Percentiles rank a stretch among this genome's conserved stretches.
Evolutionary conservation across 805 yeast species (phyloP).

Genomic region (Kuraishia hungarica): DNA sequence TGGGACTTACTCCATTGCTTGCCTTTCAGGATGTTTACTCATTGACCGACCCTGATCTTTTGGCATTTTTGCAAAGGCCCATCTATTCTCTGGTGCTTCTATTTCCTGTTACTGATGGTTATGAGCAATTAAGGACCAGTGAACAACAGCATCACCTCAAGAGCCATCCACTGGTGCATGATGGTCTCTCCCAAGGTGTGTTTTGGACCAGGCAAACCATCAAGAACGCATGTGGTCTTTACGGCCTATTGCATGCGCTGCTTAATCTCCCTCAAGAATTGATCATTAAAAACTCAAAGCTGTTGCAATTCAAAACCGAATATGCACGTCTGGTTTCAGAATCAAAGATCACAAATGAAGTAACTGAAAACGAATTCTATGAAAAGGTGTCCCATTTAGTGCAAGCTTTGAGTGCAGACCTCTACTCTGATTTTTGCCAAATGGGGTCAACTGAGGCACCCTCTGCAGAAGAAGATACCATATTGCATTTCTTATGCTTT

Average conservation of each 20-base stretch:
- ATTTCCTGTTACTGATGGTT: conserved; percentile 66
- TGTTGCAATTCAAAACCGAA: conserved; percentile 11
- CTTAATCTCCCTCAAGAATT: conserved; percentile 38
- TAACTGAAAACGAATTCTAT: conserved; percentile 11
- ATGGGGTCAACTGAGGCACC: conserved; percentile 69
- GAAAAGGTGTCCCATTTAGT: conserved; percentile 19
- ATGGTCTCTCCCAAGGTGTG: conserved; percentile 18
- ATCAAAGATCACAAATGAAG: conserved; percentile 6
- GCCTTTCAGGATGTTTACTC: conserved; percentile 79
- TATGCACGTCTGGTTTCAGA: conserved; percentile 4
- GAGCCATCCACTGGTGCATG: background rate
- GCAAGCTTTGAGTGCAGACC: conserved; percentile 18
- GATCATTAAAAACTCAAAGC: conserved; percentile 26
- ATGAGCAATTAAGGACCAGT: conserved; percentile 40
- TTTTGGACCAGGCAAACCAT: conserved; percentile 85
- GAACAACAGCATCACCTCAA: conserved; percentile 8
- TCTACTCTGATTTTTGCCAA: conserved; percentile 30
- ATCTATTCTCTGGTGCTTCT: conserved; percentile 65
- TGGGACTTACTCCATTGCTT: conserved; percentile 58
- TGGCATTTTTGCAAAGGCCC: conserved; percentile 79
- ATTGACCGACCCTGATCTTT: conserved; percentile 71
- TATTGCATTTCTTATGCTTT: conserved; percentile 73
- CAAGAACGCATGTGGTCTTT: conserved; percentile 87
- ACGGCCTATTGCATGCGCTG: conserved; percentile 66
- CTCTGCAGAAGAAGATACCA: conserved; percentile 38